Base-by-base conservation (phyloP, 495 filamentous ascomycete species). In the Xylaria palmicola region DNA sequence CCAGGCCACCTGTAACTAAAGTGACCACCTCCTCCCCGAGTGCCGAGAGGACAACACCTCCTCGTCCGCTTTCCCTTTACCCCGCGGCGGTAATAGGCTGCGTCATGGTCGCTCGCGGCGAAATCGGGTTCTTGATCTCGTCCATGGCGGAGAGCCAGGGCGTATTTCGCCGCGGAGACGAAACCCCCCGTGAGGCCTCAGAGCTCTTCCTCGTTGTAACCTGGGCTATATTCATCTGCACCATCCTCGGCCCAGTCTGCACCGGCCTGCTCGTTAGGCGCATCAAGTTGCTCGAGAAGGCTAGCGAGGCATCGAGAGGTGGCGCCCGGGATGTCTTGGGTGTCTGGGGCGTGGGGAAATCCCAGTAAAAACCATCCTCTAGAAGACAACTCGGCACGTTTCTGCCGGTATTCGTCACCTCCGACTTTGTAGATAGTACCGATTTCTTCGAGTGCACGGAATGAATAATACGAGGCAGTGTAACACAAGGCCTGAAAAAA, bases 101-200 rank as follows among this genome's bases (percentile, higher is more conserved):
- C 36, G 83, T 88, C 0, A 93, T 93, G 89, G 82, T 88, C 0
- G 84, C 90, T 0, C 81, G 89, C 34, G 90, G 90, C 3, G 90
- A 96, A 67, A 88, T 93, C 26, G 90, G 89, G 0, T 90, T 91
- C 56, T 73, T 93, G 20, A 90, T 94, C 59, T 86, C 89, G 6
- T 86, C 89, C 3, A 70, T 91, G 4, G 88, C 86, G 0, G 74
- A 88, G 54, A 82, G 79, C 10, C 68, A 81, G 24, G 83, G 85
- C 0, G 78, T 87, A n/a, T 87, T 88, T 62, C 62, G 60, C 4
- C 56, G 59, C 0, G 40, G 66, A 0, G 64, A 67, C 10, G 74
- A 70, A 12, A 30, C 61, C 0, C 78, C 84, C 15, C 72, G 83
- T 4, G 27, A 37, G 2, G 62, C 63, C 2, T 67, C 68, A 0